Base-by-base conservation (phyloP, 2,329 filamentous ascomycete genomes). In the Lecanicillium sp. region DNA sequence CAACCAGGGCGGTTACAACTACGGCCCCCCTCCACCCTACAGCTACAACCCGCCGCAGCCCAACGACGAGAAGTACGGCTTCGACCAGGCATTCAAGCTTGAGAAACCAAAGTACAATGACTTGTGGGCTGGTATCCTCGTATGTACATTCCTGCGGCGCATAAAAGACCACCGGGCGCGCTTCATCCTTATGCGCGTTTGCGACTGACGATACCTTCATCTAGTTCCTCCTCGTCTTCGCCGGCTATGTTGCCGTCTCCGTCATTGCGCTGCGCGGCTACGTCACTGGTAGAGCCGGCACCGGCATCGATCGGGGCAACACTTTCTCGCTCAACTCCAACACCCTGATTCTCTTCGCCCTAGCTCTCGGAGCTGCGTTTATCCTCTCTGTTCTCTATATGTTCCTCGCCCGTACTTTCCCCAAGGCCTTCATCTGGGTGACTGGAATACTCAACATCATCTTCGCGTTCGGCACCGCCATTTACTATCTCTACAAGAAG, bases 381-480 rank as follows among this genome's bases (percentile, higher is more conserved):
- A 75, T 87, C 2, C 70, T 95, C 35, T 90, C 87, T 29, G 86
- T 81, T 60, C 73, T 69, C 19, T 97, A 96, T 63, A 81, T 96
- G 58, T 80, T 81, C 66, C 65, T 83, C 2, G 86, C 87, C 6
- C 81, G 89, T 48, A 69, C 78, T 39, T 91, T 91, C 55, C 90
- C 90, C 3, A 94, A 93, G 68, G 80, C 88, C 60, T 90, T 95
- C 57, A 94, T 96, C 62, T 96, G 89, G 87, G 79, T 90, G 32
- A 94, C 90, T 0, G 89, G 88, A 11, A 91, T 95, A 44, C 72
- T 95, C 49, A 94, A 96, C 65, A 86, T 95, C 58, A 70, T 85
- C 47, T 84, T 89, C 57, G 88, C 87, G 1, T 71, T 96, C n/a
- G 90, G 79, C 1, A 95, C 89, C 0, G 89, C 87, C 9, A 82